Evolutionary conservation across 257 asterid genomes (phyloP), one percentile per base, ranked within the genome.

Genomic region (Eustoma russellianum): DNA sequence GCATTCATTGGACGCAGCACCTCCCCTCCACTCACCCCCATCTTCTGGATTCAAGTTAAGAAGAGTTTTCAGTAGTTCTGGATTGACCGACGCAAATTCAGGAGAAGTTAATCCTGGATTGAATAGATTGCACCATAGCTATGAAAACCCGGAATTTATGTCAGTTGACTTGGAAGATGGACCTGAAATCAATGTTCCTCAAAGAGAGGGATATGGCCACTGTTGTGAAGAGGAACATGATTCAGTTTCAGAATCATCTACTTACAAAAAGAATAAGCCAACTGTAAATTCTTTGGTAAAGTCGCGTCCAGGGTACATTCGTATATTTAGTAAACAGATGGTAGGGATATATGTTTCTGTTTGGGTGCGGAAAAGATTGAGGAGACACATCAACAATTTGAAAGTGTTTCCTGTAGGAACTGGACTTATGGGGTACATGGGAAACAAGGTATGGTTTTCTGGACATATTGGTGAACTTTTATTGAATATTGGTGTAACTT

Each of bases 381-480:
- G 97, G 78, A 75, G 88, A 18, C 97, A 85, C 59, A 63, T 88
- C 55, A 85, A 88, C 79, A 72, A 88, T 76, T 62, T 88, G 74
- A 76, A 74, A 80, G 97, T 85, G 9, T 85, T 91, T 57, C 86
- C 91, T 6, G 97, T 88, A 17, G 97, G 97, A 53, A 78, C 78
- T 48, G 97, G 97, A 65, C 84, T 88, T 28, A 88, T 88, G 97
- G 97, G 97, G 17, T 88, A 88, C 77, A 76, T 88, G 88, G 97
- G 97, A 6, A 88, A 88, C 67, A 88, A 88, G 96, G 96, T 85
- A 68, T 13, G 18, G 14, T 24, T 24, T 24, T 24, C 30, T 24
- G 30, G 30, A 24, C 30, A 24, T 0, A 0, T 24, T 24, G 2
- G 30, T 24, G 3, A 24, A 24, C 30, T 24, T 24, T 24, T 24